Percentiles rank a stretch among this genome's conserved stretches.
Evolutionary conservation across 2,329 filamentous ascomycete species (phyloP).

Genomic region (Decorospora gaudefroyi): DNA sequence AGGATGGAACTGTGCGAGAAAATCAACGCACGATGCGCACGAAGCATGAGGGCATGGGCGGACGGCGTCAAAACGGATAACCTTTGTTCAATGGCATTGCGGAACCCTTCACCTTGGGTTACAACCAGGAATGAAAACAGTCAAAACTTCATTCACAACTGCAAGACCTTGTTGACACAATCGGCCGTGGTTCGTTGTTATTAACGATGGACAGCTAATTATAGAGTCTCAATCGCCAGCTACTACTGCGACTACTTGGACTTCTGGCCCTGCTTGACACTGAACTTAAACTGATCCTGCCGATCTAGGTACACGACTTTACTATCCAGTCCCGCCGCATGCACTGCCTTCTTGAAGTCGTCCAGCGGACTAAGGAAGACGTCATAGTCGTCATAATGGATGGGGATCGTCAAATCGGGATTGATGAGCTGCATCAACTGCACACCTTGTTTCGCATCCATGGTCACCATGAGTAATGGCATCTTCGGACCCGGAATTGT

Average conservation of each 20-base stretch:
- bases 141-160: conserved; percentile 31
- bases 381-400: conserved; percentile 55
- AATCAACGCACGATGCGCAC: conserved; percentile 17
- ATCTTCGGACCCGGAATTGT: conserved; percentile 64
- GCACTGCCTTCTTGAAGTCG: conserved; percentile 63
- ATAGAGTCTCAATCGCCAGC: background rate
- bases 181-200: conserved; percentile 1
- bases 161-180: conserved; percentile 5
- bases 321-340: conserved; percentile 56
- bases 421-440: conserved; percentile 63
- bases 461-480: conserved; percentile 69
- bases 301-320: conserved; percentile 66
- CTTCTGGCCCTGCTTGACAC: conserved; percentile 45
- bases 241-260: conserved; percentile 12
- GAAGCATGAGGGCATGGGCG: conserved; percentile 32
- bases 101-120: conserved; percentile 29
- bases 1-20: conserved; percentile 14
- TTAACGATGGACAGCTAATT: conserved; percentile 5
- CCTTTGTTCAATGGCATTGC: conserved; percentile 42
- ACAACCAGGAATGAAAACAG: conserved; percentile 40
- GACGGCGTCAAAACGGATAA: conserved; percentile 41
- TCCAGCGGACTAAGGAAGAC: conserved; percentile 63
- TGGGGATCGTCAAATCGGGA: conserved; percentile 64
- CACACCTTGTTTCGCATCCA: conserved; percentile 67
- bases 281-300: conserved; percentile 62